Conservation (phyloP, 257 asterid genomes). For the Fraxinus anomala region DNA sequence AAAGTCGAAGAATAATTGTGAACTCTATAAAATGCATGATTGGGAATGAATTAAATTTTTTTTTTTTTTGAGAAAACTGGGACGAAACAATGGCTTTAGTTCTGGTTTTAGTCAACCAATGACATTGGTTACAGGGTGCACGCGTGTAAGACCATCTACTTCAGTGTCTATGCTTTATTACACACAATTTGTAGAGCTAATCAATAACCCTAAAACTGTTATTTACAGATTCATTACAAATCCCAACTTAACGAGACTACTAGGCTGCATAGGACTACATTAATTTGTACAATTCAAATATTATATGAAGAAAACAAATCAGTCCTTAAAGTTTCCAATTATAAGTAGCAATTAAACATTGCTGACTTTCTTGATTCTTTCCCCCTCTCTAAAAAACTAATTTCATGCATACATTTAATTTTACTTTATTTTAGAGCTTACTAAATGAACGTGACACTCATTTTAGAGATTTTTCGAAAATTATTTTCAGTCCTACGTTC, state of each 20-base stretch:
- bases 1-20: too few species aligned
- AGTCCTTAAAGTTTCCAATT: not conserved
- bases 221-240: conserved; percentile 1
- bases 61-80: too few species aligned
- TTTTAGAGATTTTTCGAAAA: too few species aligned
- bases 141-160: conserved; percentile 34
- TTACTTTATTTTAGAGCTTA: too few species aligned
- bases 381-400: too few species aligned
- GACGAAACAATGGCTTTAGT: not conserved
- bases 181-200: conserved; percentile 28
- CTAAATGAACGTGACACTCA: too few species aligned
- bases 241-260: conserved; percentile 2
- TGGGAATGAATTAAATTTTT: too few species aligned
- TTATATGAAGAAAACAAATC: not conserved
- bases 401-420: too few species aligned
- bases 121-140: conserved; percentile 18
- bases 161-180: conserved; percentile 37
- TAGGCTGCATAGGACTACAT: not conserved
- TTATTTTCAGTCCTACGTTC: too few species aligned
- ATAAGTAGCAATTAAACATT: not conserved
- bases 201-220: conserved; percentile 24
- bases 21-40: too few species aligned
- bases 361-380: not conserved
- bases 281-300: not conserved
- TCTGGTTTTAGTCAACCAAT: conserved; percentile 23